A percentile compares a stretch with the other conserved stretches of the same genome.
phyloP scores from a whole-genome alignment of 441 rosid species.

The Croton setiger region DNA sequence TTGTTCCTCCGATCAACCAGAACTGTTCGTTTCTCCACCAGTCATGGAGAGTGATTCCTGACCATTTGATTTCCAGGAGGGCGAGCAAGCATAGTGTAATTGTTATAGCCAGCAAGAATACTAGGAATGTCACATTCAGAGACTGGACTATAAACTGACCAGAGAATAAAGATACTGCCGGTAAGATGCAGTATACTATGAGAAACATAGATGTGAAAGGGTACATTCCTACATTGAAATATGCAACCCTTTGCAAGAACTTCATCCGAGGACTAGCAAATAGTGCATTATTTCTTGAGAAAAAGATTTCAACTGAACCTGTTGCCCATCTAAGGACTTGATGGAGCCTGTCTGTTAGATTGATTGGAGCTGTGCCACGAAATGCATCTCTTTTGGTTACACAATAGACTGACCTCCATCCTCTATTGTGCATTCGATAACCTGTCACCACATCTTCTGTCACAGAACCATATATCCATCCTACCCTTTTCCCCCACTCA shows the following conservation, averaged over 20 bases:
- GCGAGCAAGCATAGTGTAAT: conserved; percentile 55
- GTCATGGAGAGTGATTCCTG: conserved; percentile 63
- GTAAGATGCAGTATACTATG: conserved; percentile 62
- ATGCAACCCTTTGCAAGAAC: conserved; percentile 62
- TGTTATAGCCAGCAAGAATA: conserved; percentile 53
- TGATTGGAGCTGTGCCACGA: conserved; percentile 70
- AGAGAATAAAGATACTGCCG: conserved; percentile 61
- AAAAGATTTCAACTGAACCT: conserved; percentile 77
- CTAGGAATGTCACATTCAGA: conserved; percentile 44
- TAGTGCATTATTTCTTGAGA: conserved; percentile 69
- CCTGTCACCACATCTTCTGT: conserved; percentile 81
- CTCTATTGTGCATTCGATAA: conserved; percentile 72
- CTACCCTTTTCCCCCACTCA: conserved; percentile 72
- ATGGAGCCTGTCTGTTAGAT: conserved; percentile 67
- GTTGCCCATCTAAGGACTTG: conserved; percentile 86
- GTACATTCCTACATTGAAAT: conserved; percentile 67
- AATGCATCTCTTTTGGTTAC: conserved; percentile 70
- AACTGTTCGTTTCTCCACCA: conserved; percentile 81
- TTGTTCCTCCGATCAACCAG: conserved; percentile 73
- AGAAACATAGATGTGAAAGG: conserved; percentile 79
- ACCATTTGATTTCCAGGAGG: conserved; percentile 69
- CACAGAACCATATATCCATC: conserved; percentile 76
- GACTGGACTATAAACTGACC: conserved; percentile 69
- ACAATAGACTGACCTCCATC: conserved; percentile 69
- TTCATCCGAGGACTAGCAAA: conserved; percentile 58